Evolutionary conservation across 495 filamentous ascomycete species (phyloP).

Genomic region (Hyaloscypha variabilis): DNA sequence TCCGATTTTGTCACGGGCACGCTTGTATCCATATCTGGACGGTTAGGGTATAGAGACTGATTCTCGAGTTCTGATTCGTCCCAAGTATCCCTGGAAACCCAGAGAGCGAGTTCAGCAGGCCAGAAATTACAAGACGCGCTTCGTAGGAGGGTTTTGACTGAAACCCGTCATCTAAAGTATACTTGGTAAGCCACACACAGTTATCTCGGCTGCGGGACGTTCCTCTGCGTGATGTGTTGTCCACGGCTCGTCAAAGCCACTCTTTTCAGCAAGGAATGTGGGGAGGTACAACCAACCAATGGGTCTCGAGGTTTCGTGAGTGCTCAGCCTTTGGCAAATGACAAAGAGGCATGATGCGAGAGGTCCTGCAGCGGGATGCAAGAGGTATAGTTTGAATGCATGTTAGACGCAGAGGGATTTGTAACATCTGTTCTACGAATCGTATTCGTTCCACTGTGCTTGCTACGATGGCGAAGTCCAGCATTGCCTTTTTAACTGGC

Average conservation of each 20-base stretch:
- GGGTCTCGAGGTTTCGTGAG: background rate
- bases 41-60: conserved; percentile 5
- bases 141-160: conserved; percentile 9
- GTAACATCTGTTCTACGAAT: conserved; percentile 9
- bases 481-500: conserved; percentile 3
- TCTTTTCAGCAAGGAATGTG: background rate
- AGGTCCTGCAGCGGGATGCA: conserved; percentile 1
- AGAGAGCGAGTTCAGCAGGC: conserved; percentile 1
- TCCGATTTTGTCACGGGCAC: conserved; percentile 6
- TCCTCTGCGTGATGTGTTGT: conserved; percentile 12
- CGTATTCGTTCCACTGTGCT: background rate
- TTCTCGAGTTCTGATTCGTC: conserved; percentile 15
- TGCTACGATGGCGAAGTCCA: conserved; percentile 6
- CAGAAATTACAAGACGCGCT: conserved; percentile 6
- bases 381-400: conserved; percentile 7
- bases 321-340: conserved; percentile 8
- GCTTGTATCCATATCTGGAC: conserved; percentile 11
- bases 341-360: background rate
- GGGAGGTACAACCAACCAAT: background rate
- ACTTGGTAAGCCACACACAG: background rate
- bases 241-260: conserved; percentile 1
- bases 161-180: conserved; percentile 5
- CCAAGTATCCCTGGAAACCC: background rate
- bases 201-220: background rate
- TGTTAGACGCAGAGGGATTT: conserved; percentile 7